Evolutionary conservation across 371 early-diverging fungal genomes (phyloP), one percentile per base, ranked within the genome.

Genomic region (Syncephalastrum racemosum): DNA sequence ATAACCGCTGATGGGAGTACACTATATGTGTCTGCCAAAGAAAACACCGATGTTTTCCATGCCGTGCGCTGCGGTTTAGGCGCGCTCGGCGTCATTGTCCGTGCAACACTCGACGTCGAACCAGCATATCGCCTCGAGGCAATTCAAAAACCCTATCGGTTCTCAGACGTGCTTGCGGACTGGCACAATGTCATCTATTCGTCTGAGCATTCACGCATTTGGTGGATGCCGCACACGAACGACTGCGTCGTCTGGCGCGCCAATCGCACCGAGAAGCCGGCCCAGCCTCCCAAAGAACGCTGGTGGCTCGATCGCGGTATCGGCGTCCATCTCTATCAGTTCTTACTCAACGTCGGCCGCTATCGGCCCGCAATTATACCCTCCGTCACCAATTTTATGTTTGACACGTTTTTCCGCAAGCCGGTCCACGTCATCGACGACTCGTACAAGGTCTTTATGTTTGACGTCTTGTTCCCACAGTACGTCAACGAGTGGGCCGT

Each of bases 401-500:
- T 77, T 62, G 68, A 73, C 36, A 73, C 72, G 0, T 64, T 80
- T 0, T 79, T 79, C 22, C 70, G 77, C 18, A 59, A 68, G 7
- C 75, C 75, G 4, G 44, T 79, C 22, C 78, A 81, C 64, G 70
- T 81, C 5, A 71, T 87, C 2, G 90, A 89, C 51, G 78, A 81
- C 10, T 86, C 89, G 31, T 79, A 86, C 77, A 79, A 83, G 53
- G 83, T 89, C 7, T 91, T 93, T 59, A 91, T 88, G 63, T 89
- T 91, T 68, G 92, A 93, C 59, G 91, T 92, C 54, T 77, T 93
- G 16, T 91, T 93, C 57, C 80, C 86, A 41, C 94, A 93, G 56
- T 88, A 91, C 58, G 90, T 90, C 43, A 89, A 86, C 56, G 94
- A 93, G 66, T 93, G 94, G 94, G 88, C 91, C 8, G 85, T 93